Evolutionary conservation across 148 eudicot species (phyloP), one percentile per base, ranked within the genome.

Genomic region (Pouteria glomerata): DNA sequence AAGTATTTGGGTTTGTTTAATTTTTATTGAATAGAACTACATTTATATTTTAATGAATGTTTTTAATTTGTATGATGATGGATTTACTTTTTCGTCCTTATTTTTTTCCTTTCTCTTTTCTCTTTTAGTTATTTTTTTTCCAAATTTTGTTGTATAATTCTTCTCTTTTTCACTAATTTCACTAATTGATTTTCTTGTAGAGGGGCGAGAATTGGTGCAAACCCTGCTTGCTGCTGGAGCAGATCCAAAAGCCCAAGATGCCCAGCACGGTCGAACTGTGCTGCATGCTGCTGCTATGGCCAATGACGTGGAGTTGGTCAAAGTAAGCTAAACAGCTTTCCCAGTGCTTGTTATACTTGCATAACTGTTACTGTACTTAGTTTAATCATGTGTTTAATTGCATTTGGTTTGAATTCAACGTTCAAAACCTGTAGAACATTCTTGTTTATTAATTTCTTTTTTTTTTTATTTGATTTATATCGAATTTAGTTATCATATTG

Each of bases 261-360:
- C 77, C 73, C 96, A 85, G 63, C 89, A 91, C 72, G 71, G 79
- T 44, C 87, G 96, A 71, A 91, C 99, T 69, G 88, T 88, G 59
- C 82, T 95, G 74, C 99, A 95, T 74, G 86, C 86, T 61, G 99
- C 99, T 78, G 87, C 99, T 63, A 91, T 95, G 97, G 88, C 88
- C 68, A 90, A 95, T 81, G 97, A 95, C 75, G 87, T 82, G 64
- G 90, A 89, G 82, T 75, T 95, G 74, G 96, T 91, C 58, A 89
- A 83, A 96, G 99, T 90, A 77, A 63, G 82, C 50, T 60, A n/a
- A 63, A 47, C 47, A 26, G 52, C 65, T 67, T 23, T 51, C n/a
- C 16, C 35, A 23, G 24, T 21, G 33, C 31, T 48, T 66, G 45
- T 41, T 26, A n/a, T n/a, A 11, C 11, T 4, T 24, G 8, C 42